Conservation (phyloP, 306 rosid species). For the Datisca glomerata region DNA sequence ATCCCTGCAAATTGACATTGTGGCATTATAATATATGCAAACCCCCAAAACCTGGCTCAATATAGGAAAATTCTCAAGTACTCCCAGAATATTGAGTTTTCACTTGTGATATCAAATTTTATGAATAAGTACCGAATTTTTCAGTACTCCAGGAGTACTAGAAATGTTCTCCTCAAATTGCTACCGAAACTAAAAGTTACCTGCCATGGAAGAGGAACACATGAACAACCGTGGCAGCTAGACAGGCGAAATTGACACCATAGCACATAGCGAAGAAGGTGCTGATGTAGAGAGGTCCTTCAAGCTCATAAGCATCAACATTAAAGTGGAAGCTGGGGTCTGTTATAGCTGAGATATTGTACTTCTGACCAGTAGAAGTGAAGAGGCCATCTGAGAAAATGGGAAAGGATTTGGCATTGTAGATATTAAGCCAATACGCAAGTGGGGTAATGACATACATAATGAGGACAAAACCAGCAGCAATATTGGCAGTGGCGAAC, state of each 20-base stretch:
- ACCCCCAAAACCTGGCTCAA: neutral
- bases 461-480: conserved; percentile 51
- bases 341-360: conserved; percentile 57
- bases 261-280: conserved; percentile 45
- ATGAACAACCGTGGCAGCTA: conserved; percentile 63
- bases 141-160: no score
- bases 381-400: conserved; percentile 65
- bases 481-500: conserved; percentile 79
- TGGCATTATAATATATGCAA: no score
- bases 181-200: no score
- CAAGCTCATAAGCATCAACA: conserved; percentile 33
- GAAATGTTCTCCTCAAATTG: no score
- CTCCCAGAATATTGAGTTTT: no score
- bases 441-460: conserved; percentile 44
- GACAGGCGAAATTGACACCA: conserved; percentile 66
- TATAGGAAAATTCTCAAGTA: no score
- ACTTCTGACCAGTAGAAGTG: conserved; percentile 42
- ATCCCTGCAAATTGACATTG: no score
- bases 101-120: no score
- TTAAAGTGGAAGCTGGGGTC: conserved; percentile 59
- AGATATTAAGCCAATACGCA: conserved; percentile 53
- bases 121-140: no score
- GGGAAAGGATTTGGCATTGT: conserved; percentile 57
- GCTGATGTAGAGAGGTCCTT: conserved; percentile 65
- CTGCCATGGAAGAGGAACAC: conserved; percentile 69